Conservation (phyloP, 2,329 filamentous ascomycete species). For the Ambrosiella xylebori region DNA sequence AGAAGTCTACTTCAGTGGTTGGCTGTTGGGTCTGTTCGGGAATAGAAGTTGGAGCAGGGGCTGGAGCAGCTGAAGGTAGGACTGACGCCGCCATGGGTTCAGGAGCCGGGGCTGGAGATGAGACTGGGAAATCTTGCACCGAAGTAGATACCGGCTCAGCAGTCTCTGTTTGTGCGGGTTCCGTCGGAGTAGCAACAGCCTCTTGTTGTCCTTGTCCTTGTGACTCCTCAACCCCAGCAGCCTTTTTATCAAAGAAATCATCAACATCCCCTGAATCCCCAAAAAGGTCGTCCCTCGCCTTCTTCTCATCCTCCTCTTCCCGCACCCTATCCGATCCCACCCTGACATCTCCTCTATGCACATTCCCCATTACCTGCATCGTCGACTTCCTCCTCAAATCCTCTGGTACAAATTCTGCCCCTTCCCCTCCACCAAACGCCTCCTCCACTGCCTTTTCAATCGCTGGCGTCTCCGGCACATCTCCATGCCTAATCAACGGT, state of each 20-base stretch:
- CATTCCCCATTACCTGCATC: conserved; percentile 41
- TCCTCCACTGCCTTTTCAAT: conserved; percentile 17
- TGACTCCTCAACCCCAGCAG: too few species aligned
- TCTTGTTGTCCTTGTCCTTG: too few species aligned
- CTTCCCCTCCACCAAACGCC: background rate
- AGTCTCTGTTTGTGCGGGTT: too few species aligned
- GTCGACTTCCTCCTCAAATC: conserved; percentile 52
- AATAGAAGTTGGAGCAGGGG: background rate
- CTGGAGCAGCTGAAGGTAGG: background rate
- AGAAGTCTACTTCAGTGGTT: conserved; percentile 1
- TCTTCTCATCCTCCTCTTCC: conserved; percentile 17
- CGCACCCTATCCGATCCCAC: conserved; percentile 16
- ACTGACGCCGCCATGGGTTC: background rate
- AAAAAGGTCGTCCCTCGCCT: too few species aligned
- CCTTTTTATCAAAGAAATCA: too few species aligned
- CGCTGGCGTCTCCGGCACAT: conserved; percentile 11
- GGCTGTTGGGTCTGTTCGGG: background rate
- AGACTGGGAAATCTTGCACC: background rate
- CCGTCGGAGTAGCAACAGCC: too few species aligned
- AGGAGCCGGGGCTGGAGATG: background rate
- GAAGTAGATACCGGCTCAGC: background rate
- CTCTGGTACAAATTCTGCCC: conserved; percentile 15
- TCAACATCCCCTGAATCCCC: too few species aligned
- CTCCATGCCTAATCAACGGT: conserved; percentile 33
- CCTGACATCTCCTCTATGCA: conserved; percentile 19